Evolutionary conservation across 2,329 filamentous ascomycete genomes (phyloP), one percentile per base, ranked within the genome.

Genomic region (Ascochyta fabae): DNA sequence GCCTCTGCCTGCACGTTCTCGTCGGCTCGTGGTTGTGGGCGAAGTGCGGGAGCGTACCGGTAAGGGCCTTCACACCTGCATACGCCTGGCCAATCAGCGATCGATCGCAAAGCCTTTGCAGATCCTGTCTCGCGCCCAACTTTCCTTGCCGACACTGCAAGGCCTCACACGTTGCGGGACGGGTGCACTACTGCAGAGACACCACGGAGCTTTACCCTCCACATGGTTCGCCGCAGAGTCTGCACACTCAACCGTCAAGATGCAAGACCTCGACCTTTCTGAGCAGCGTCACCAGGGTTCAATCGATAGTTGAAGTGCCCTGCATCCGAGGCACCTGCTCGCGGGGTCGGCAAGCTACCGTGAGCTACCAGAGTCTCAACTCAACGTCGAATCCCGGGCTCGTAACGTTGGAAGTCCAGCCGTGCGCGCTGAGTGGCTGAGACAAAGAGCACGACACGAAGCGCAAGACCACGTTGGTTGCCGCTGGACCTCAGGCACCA

Each of bases 401-500:
- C 24, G 33, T 16, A 38, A 42, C 45, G 34, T 40, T 45, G 47
- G 42, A 51, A 19, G 36, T 3, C 26, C 24, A 47, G 38, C 42
- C 16, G 16, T 33, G 43, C 16, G 24, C 12, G 39, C 38, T 56
- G 47, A 56, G 26, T 56, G 47, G 53, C 53, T 56, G 47, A 56
- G 42, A 56, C 53, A 43, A 13, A 29, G 40, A 29, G 41, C 36
- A 46, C 52, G 41, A 53, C 51, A 47, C 36, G 16, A 22, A 43
- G 53, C 46, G 46, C 46, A 42, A 35, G 9, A 51, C 47, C 42
- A 56, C 47, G 47, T 50, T 56, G 53, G 53, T 51, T 36, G 47
- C 47, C 47, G 53, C 53, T 53, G 46, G 12, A 24, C 23, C 41
- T 43, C 53, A 56, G 53, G 53, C 53, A 56, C 53, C 33, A 47